Percentiles rank a stretch among this genome's conserved stretches.
Evolutionary conservation across 257 asterid genomes (phyloP).

Genomic region (Rauvolfia tetraphylla): DNA sequence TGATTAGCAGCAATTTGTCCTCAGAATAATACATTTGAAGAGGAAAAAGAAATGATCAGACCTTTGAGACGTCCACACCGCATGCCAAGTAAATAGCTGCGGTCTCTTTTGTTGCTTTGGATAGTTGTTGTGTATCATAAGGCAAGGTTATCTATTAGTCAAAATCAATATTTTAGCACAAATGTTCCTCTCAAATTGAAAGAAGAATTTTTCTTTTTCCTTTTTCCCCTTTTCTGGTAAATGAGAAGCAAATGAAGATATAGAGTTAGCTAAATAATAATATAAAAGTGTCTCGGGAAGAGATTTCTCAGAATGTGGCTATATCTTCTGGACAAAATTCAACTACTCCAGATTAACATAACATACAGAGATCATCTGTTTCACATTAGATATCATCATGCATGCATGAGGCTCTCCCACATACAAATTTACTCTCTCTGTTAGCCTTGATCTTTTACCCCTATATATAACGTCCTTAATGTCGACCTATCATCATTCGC

Average conservation of each 20-base stretch:
- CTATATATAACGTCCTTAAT: no score
- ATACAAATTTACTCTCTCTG: no score
- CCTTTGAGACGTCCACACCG: conserved; percentile 91
- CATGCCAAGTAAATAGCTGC: conserved; percentile 98
- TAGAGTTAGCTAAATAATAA: not conserved
- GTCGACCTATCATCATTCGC: not conserved
- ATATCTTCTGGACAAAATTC: not conserved
- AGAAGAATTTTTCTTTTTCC: no score
- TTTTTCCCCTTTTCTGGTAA: not conserved
- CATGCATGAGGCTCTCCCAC: not conserved
- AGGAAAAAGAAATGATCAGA: conserved; percentile 27
- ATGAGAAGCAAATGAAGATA: not conserved
- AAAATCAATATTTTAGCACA: not conserved
- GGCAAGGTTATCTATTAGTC: conserved; percentile 78
- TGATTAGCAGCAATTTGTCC: not conserved
- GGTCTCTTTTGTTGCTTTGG: conserved; percentile 84
- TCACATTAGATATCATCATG: not conserved
- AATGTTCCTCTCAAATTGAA: not conserved
- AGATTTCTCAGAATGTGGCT: not conserved
- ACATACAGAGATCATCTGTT: not conserved
- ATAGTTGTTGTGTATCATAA: conserved; percentile 66
- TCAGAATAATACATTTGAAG: conserved; percentile 4
- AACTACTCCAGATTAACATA: not conserved
- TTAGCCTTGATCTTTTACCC: not conserved
- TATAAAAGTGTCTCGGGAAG: not conserved